phyloP scores from a whole-genome alignment of 768 basidiomycete genomes.

The Coprinellus aureogranulatus region DNA sequence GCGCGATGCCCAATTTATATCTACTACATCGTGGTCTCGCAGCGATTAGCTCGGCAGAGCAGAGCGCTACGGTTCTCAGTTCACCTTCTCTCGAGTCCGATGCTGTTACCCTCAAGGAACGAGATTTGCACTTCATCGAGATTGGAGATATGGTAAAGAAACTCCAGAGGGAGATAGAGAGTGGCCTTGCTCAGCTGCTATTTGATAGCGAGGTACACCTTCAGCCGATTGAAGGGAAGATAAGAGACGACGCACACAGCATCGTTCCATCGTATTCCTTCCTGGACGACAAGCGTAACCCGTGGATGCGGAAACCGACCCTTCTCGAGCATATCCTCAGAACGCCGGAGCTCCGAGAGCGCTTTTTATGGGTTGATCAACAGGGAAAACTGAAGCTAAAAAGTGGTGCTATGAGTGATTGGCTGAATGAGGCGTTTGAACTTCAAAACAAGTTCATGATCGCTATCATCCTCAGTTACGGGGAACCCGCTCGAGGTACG shows the following conservation, averaged over 20 bases:
- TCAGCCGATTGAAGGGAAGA: neutral
- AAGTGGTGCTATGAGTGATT: neutral
- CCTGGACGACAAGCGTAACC: neutral
- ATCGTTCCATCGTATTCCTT: neutral
- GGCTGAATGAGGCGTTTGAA: neutral
- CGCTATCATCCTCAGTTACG: conserved; percentile 8
- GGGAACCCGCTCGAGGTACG: conserved; percentile 15
- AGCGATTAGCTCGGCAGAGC: conserved; percentile 11
- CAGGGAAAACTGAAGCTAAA: neutral
- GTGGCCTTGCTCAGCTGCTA: neutral
- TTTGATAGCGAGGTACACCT: neutral
- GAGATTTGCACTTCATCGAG: neutral
- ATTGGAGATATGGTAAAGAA: neutral
- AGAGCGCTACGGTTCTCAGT: conserved; percentile 3
- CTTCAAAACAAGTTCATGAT: conserved; percentile 10
- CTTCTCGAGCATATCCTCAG: conserved; percentile 1
- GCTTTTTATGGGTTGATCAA: neutral
- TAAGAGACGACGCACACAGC: neutral
- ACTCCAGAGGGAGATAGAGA: neutral
- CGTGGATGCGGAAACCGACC: neutral
- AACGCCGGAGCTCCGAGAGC: neutral
- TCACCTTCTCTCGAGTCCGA: neutral
- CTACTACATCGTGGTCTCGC: conserved; percentile 9
- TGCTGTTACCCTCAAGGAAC: neutral
- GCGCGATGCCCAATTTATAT: conserved; percentile 12